Base-by-base conservation (phyloP, 441 rosid species). In the Biscutella laevigata region DNA sequence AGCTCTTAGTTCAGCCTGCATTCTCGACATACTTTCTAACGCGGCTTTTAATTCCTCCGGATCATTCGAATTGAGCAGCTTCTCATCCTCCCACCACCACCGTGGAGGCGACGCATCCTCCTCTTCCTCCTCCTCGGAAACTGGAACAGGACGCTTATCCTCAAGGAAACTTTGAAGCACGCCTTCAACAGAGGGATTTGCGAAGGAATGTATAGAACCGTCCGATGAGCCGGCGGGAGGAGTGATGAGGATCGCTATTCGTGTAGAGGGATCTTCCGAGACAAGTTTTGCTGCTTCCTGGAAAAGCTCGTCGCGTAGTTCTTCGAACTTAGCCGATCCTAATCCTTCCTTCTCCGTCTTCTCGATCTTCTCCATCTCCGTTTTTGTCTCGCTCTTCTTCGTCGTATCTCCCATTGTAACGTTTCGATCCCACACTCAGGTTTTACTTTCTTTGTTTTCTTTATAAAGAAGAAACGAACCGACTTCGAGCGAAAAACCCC, bases 71-170 rank as follows among this genome's bases (percentile, higher is more conserved):
- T 54, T 8, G 1, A 17, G 0, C 0, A 2, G 15, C 44, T 24
- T 16, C 0, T 0, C 9, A 24, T 63, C 56, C 2, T 46, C 41
- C 68, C 68, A 62, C 68, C 61, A 54, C 10, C 13, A 49, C 12
- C 2, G 6, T 1, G 2, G 2, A 7, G 28, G 7, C 15, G 21
- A 6, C 11, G 5, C 11, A 8, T 46, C 49, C 1, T 32, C 59
- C 0, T 39, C 56, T 0, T 33, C 58, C 0, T 5, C 33, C 3
- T 39, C 10, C 1, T 8, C 15, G 2, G 1, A 20, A 4, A 5
- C 36, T 26, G 46, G 24, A 20, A 7, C 46, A 10, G 24, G 16
- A 51, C 0, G 2, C 0, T n/a, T 44, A 15, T 37, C 48, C 12
- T 37, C 7, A 36, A 62, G 42, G 6, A 54, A 62, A 10, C 7